phyloP scores from a whole-genome alignment of 2,329 filamentous ascomycete species.

The Penicillium sp. region DNA sequence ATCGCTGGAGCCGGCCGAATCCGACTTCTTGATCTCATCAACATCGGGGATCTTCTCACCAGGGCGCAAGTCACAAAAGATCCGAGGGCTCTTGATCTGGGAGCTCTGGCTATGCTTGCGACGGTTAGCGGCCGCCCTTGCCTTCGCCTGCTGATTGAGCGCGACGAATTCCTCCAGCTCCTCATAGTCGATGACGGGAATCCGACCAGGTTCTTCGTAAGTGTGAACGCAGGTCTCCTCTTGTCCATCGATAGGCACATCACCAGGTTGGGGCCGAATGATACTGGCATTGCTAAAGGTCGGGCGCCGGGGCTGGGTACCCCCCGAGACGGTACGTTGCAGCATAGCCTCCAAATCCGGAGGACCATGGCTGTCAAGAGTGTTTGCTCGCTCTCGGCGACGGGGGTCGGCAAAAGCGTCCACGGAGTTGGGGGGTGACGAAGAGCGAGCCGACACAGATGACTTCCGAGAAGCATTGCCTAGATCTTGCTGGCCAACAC shows the following conservation, averaged over 20 bases:
- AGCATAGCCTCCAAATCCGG: slow-evolving; percentile 60
- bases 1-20: slow-evolving; percentile 29
- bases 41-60: slow-evolving; percentile 37
- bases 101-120: slow-evolving; percentile 51
- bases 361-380: slow-evolving; percentile 60
- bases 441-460: slow-evolving; percentile 62
- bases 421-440: slow-evolving; percentile 92
- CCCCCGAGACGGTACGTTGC: slow-evolving; percentile 69
- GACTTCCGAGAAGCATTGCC: slow-evolving; percentile 47
- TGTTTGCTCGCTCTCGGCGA: slow-evolving; percentile 73
- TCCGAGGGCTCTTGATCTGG: slow-evolving; percentile 50
- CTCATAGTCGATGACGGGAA: slow-evolving; percentile 86
- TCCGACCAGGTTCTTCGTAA: slow-evolving; percentile 73
- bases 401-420: slow-evolving; percentile 94
- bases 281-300: slow-evolving; percentile 60
- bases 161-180: slow-evolving; percentile 89
- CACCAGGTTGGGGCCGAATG: slow-evolving; percentile 51
- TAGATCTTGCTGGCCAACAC: slow-evolving; percentile 39
- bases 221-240: slow-evolving; percentile 84
- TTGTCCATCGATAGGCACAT: slow-evolving; percentile 33
- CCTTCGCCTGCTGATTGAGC: slow-evolving; percentile 55
- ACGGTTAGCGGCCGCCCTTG: slow-evolving; percentile 37
- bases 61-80: slow-evolving; percentile 63
- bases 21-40: slow-evolving; percentile 36
- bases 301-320: slow-evolving; percentile 62